phyloP scores from a whole-genome alignment of 2,329 filamentous ascomycete species.

The Sarocladium strictum region DNA sequence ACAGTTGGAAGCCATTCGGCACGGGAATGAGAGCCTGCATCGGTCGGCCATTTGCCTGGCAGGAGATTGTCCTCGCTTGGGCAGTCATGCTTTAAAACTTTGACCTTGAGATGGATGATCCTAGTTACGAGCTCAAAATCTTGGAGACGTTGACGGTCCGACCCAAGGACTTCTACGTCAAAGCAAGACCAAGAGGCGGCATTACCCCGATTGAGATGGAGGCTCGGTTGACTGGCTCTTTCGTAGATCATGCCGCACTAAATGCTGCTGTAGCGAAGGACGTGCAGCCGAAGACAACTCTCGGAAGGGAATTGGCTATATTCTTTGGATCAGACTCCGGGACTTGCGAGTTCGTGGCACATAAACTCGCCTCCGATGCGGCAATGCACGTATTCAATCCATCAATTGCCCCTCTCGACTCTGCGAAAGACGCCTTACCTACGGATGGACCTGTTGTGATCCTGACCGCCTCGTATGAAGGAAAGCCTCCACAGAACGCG shows the following conservation, averaged over 20 bases:
- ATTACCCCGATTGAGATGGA: slow-evolving; percentile 27
- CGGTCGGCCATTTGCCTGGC: slow-evolving; percentile 68
- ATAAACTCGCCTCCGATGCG: background rate
- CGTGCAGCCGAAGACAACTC: background rate
- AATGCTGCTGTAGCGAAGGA: background rate
- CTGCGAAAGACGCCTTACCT: background rate
- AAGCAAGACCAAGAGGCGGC: slow-evolving; percentile 42
- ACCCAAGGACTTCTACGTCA: slow-evolving; percentile 54
- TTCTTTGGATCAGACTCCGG: slow-evolving; percentile 55
- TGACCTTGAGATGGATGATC: slow-evolving; percentile 37
- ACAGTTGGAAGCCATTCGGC: slow-evolving; percentile 69
- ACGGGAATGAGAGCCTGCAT: slow-evolving; percentile 67
- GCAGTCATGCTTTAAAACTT: slow-evolving; percentile 66
- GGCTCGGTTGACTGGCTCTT: slow-evolving; percentile 27
- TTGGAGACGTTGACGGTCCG: slow-evolving; percentile 54
- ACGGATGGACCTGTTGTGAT: slow-evolving; percentile 41
- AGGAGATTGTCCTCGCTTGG: slow-evolving; percentile 59
- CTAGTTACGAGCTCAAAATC: slow-evolving; percentile 45
- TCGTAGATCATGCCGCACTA: background rate
- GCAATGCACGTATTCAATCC: slow-evolving; percentile 8
- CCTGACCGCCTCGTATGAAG: slow-evolving; percentile 64
- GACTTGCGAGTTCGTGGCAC: background rate
- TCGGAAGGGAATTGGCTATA: slow-evolving; percentile 32
- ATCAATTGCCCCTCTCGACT: slow-evolving; percentile 6
- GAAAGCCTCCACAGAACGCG: slow-evolving; percentile 64